A percentile compares a stretch with the other conserved stretches of the same genome.
phyloP scores from a whole-genome alignment of 768 basidiomycete species.

The Trametes cubensis region DNA sequence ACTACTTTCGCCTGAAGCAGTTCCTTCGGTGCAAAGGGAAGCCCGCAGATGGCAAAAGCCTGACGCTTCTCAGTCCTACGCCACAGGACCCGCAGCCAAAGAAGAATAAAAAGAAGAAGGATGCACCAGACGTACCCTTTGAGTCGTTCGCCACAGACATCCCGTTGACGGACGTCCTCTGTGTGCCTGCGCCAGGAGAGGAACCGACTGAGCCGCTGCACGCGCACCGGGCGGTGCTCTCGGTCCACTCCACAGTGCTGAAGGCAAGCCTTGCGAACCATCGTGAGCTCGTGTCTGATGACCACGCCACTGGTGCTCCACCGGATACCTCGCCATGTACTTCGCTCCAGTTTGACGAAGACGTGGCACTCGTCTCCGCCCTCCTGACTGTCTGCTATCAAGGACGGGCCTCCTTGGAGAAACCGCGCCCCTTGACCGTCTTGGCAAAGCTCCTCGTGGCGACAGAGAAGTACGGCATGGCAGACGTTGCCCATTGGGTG shows the following conservation, averaged over 20 bases:
- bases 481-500: neutral
- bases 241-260: conserved; percentile 39
- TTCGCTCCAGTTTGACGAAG: conserved; percentile 1
- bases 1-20: conserved; percentile 8
- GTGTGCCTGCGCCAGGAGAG: conserved; percentile 44
- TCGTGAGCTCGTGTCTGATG: too few species aligned
- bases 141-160: neutral
- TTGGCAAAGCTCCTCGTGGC: neutral
- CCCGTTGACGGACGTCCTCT: conserved; percentile 45
- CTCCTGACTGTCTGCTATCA: neutral
- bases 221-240: conserved; percentile 36
- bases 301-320: too few species aligned
- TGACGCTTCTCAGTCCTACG: neutral
- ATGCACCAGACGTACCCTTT: too few species aligned
- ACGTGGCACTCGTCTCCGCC: neutral
- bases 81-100: too few species aligned
- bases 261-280: neutral
- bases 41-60: too few species aligned
- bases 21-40: neutral
- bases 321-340: too few species aligned
- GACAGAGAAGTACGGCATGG: neutral
- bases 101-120: too few species aligned
- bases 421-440: neutral
- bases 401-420: neutral
- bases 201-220: conserved; percentile 29